Base-by-base conservation (phyloP, 2,329 filamentous ascomycete species). In the Xylaria sp. region DNA sequence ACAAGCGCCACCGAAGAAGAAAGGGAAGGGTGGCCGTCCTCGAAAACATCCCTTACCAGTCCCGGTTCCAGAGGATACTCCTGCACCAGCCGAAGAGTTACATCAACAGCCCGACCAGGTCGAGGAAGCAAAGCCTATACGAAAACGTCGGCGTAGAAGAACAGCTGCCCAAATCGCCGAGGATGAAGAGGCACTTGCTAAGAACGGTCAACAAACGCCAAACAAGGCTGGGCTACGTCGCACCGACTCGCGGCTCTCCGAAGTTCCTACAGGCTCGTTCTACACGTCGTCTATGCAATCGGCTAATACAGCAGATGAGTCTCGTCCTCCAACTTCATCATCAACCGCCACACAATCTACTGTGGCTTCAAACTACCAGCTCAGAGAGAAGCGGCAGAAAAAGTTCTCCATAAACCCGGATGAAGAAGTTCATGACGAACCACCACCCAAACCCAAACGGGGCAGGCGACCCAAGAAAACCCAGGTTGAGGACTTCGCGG, bases 341-440 rank as follows among this genome's bases (percentile, higher is more conserved):
- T 88, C 86, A 0, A 86, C 84, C 7, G 83, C 81, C 10, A 84
- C 83, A 8, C 79, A 79, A 2, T 83, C 83, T 41, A 86, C 85
- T 1, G 79, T 78, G 4, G 83, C 84, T 60, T 87, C 86, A 0
- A 82, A 86, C 72, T 86, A 86, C 0, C 83, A 74, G n/a, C 72
- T 88, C 68, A 81, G 86, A 4, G 84, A 85, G 32, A 87, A 87
- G 75, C 81, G 85, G 9, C 84, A 85, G 72, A 85, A 85, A 72
- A 83, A 84, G 58, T 87, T 86, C 79, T 81, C 82, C 1, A 82
- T 86, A 4, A 81, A 86, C 50, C 81, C 83, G 9, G 82, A 83
- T 52, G 83, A 80, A 1, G 79, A 78, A 15, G 81, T 81, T 18
- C 78, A 77, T 9, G 70, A 73, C 4, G 71, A 73, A 68, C 30